These are phyloP conservation scores for Ocimum tenuiflorum DNA, from an alignment of 257 asterid species.

Conservation along the genomic window DNA sequence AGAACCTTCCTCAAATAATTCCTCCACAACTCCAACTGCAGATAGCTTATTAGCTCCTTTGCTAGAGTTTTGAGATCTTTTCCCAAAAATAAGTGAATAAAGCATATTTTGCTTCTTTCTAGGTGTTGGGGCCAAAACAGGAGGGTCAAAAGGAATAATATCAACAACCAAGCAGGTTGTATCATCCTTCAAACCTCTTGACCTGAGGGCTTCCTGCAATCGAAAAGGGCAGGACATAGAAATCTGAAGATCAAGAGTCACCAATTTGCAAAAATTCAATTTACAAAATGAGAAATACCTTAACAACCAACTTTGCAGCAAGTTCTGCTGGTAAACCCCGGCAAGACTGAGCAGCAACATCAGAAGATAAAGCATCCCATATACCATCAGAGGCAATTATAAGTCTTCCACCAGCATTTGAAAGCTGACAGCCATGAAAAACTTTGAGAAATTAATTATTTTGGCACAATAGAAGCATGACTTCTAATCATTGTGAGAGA, in stretches of 20 bases:
- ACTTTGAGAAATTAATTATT: background rate
- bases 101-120: slow-evolving; percentile 63
- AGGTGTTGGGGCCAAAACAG: slow-evolving; percentile 63
- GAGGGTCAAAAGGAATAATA: slow-evolving; percentile 86
- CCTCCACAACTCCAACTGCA: slow-evolving; percentile 90
- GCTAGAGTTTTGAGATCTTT: slow-evolving; percentile 40
- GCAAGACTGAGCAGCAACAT: slow-evolving; percentile 79
- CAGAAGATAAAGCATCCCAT: slow-evolving; percentile 94
- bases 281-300: slow-evolving; percentile 38
- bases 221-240: slow-evolving; percentile 18
- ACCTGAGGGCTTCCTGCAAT: slow-evolving; percentile 90
- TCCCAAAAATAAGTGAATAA: slow-evolving; percentile 60
- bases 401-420: slow-evolving; percentile 96
- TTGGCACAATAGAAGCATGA: background rate
- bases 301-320: slow-evolving; percentile 94
- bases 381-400: slow-evolving; percentile 97
- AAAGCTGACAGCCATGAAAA: slow-evolving; percentile 47
- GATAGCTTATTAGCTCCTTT: slow-evolving; percentile 72
- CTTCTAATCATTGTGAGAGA: slow-evolving; percentile 1
- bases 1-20: slow-evolving; percentile 97
- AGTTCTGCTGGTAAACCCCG: slow-evolving; percentile 96
- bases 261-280: background rate
- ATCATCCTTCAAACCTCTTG: slow-evolving; percentile 98
- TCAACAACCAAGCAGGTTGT: slow-evolving; percentile 99
- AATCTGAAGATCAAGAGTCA: background rate